Conservation (phyloP, 1,139 yeast genomes). For the Geotrichum restrictum region DNA sequence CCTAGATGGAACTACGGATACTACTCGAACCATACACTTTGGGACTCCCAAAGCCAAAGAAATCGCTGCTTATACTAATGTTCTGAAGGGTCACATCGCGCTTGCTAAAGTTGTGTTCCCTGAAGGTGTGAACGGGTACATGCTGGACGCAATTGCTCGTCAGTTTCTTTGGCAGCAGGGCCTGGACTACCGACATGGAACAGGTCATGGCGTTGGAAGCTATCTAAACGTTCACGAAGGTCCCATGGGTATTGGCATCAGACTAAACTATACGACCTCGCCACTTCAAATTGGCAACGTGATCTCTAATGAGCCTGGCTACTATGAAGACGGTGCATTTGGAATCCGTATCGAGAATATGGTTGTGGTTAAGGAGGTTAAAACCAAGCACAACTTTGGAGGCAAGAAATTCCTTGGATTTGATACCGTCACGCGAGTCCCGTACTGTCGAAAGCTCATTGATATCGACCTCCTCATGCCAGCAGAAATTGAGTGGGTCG, state of each 20-base stretch:
- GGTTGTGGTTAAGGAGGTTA: slow-evolving; percentile 55
- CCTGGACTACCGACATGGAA: slow-evolving; percentile 90
- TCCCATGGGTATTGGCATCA: slow-evolving; percentile 85
- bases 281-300: slow-evolving; percentile 68
- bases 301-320: slow-evolving; percentile 93
- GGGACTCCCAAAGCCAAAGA: slow-evolving; percentile 66
- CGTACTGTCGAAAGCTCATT: slow-evolving; percentile 70
- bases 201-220: slow-evolving; percentile 96
- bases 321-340: slow-evolving; percentile 83
- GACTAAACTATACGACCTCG: slow-evolving; percentile 36
- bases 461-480: slow-evolving; percentile 52
- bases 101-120: slow-evolving; percentile 78
- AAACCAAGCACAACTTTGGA: slow-evolving; percentile 40
- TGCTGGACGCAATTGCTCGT: slow-evolving; percentile 83
- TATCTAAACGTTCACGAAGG: slow-evolving; percentile 94
- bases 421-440: slow-evolving; percentile 85
- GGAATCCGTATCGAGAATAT: slow-evolving; percentile 91
- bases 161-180: slow-evolving; percentile 85
- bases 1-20: slow-evolving; percentile 92
- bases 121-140: slow-evolving; percentile 76
- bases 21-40: slow-evolving; percentile 88
- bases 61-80: slow-evolving; percentile 74
- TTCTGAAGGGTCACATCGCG: slow-evolving; percentile 86
- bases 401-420: slow-evolving; percentile 65
- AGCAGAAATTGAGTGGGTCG: slow-evolving; percentile 65